phyloP scores from a whole-genome alignment of 139 green algal genomes.

The Yamagishiella unicocca region DNA sequence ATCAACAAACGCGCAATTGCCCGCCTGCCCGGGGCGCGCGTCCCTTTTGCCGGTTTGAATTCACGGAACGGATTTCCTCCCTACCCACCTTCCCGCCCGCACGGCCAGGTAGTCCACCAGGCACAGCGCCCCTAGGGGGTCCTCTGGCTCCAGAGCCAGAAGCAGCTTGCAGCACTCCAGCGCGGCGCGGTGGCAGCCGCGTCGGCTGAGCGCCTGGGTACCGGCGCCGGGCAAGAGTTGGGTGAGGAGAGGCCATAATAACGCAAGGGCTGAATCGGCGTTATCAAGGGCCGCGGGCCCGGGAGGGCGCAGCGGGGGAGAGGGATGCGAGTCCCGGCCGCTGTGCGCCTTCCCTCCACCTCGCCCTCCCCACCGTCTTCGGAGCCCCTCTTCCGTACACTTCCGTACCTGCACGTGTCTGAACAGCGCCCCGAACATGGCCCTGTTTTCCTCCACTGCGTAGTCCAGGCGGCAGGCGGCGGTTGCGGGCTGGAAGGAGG shows the following conservation, averaged over 20 bases:
- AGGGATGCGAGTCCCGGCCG: no score
- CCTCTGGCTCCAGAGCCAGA: constrained; percentile 84
- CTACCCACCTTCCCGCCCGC: constrained; percentile 60
- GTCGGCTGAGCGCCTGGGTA: constrained; percentile 77
- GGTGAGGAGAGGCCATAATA: background rate
- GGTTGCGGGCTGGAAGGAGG: constrained; percentile 78
- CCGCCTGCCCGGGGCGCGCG: no score
- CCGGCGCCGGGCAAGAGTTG: background rate
- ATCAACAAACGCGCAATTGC: no score
- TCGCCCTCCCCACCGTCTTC: no score
- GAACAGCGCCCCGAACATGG: constrained; percentile 91
- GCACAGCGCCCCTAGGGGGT: constrained; percentile 84
- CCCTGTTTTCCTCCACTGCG: constrained; percentile 72
- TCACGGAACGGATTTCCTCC: no score
- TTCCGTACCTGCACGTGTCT: constrained; percentile 76
- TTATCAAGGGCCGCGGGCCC: no score
- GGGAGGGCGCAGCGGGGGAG: no score
- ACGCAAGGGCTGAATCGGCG: no score
- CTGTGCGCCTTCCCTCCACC: no score
- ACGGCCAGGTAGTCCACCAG: constrained; percentile 93
- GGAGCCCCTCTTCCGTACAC: no score
- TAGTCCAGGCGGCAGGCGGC: constrained; percentile 77
- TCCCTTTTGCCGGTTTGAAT: no score
- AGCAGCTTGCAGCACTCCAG: constrained; percentile 95
- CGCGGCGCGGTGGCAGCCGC: constrained; percentile 85